Base-by-base conservation (phyloP, 2,329 filamentous ascomycete species). In the Ascochyta pisi region DNA sequence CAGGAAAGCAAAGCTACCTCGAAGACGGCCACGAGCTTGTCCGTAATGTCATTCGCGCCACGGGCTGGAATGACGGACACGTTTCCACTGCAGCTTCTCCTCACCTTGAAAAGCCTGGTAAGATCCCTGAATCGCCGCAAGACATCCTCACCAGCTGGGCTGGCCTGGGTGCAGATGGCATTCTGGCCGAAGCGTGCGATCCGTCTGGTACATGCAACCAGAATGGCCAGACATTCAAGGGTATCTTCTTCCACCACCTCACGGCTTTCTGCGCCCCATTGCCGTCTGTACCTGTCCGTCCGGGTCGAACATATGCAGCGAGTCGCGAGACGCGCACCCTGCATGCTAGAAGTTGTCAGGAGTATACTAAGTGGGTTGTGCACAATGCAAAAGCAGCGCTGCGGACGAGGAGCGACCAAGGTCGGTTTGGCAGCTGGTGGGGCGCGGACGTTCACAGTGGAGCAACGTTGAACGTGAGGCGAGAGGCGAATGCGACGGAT, bases 231-330 rank as follows among this genome's bases (percentile, higher is more conserved):
- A 92, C 91, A 0, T 97, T 97, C 84, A 98, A 97, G 74, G 90
- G 91, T 26, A 94, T 97, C 53, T 96, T 93, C 80, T 96, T 96
- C 77, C 91, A 96, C 70, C 94, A 97, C 70, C 80, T 97, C 2
- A 84, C 87, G 0, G 78, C 86, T 1, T 96, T 97, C 73, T 97
- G 94, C 74, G 82, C 83, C 4, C 83, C 86, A 0, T 76, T 96
- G 4, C 81, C 79, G 2, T 47, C 60, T 0, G 69, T 79, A 9
- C 74, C 83, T 1, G 74, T 78, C 6, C 73, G 81, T 31, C 73
- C 76, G 9, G 79, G 77, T 3, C 76, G 82, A 47, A 79, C 83
- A 4, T 70, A 73, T 40, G 67, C 73, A 4, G 76, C 79, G 16
- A 62, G 65, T 10, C 60, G 61, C 2, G 65, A 62, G 15, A 60